Evolutionary conservation across 805 yeast genomes (phyloP), one percentile per base, ranked within the genome.

Genomic region (Ogataea pini): DNA sequence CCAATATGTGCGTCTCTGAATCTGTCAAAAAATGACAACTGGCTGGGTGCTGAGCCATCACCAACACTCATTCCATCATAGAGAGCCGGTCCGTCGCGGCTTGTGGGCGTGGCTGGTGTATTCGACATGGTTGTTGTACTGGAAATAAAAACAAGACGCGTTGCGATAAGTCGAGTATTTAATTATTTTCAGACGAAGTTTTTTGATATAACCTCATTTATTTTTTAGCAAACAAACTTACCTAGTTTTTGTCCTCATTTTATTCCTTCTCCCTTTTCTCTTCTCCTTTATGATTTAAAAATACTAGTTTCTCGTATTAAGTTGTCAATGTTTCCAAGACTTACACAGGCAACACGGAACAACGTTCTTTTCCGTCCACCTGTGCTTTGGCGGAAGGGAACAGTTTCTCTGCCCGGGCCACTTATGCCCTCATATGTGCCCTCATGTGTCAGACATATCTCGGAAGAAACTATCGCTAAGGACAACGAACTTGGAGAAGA

Each of bases 401-500:
- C n/a, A n/a, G n/a, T n/a, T n/a, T n/a, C n/a, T n/a, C n/a, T n/a
- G 14, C 14, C 32, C 9, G 32, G 32, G 4, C 4, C 31, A 6
- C n/a, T 10, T 28, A 5, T 4, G 31, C 31, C 31, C 31, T 5
- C 18, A n/a, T 31, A 4, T 31, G 34, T 12, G 17, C 13, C 7
- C 19, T 33, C 7, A 9, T 16, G 19, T 7, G 25, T 13, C 19
- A 44, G 58, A 25, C 46, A 22, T 13, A 52, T 64, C 10, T 56
- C 68, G 6, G 67, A 63, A 44, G 63, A 67, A 16, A 57, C 66
- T 0, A 55, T 65, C n/a, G 44, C 58, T 37, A 57, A 59, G 38
- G 59, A 76, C 50, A 70, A 73, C 45, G 77, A 76, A 50, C 70
- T 75, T 6, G 86, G 84, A 44, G 87, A 81, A 46, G 75, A 73